Conservation (phyloP, 2,329 filamentous ascomycete species). For the Endoconidiophora polonica region DNA sequence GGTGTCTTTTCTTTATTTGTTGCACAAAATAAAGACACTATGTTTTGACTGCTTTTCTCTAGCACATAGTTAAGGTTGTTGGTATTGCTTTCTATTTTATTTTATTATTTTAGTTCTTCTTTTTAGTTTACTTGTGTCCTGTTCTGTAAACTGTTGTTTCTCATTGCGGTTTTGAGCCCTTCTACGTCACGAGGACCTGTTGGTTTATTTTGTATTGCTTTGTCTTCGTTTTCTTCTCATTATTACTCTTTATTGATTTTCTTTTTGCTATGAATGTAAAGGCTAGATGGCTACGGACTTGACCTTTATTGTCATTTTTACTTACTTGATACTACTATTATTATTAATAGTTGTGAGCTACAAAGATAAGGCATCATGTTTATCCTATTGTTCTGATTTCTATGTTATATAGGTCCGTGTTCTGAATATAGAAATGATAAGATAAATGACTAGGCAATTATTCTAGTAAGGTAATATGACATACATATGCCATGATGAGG, state of each 20-base stretch:
- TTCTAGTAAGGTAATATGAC: too few species aligned
- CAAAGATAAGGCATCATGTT: too few species aligned
- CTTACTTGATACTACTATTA: too few species aligned
- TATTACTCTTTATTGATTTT: background rate
- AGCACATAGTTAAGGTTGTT: background rate
- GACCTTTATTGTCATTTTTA: too few species aligned
- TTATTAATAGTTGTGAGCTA: too few species aligned
- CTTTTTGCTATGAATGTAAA: background rate
- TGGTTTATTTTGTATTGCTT: background rate
- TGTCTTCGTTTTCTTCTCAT: background rate
- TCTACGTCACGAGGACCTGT: background rate
- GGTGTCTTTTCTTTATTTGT: background rate
- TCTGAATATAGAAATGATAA: too few species aligned
- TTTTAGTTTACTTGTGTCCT: background rate
- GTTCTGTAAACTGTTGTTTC: background rate
- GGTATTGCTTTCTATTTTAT: background rate
- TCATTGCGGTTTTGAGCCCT: too few species aligned
- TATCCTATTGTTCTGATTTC: too few species aligned
- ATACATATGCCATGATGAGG: too few species aligned
- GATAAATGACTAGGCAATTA: too few species aligned
- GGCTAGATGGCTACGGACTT: background rate
- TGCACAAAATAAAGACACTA: background rate
- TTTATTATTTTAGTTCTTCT: background rate
- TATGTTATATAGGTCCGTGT: too few species aligned
- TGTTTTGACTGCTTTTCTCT: background rate